These are phyloP conservation scores for Tilletia caries DNA, from an alignment of 1,284 basidiomycete species.

Conservation along the genomic window DNA sequence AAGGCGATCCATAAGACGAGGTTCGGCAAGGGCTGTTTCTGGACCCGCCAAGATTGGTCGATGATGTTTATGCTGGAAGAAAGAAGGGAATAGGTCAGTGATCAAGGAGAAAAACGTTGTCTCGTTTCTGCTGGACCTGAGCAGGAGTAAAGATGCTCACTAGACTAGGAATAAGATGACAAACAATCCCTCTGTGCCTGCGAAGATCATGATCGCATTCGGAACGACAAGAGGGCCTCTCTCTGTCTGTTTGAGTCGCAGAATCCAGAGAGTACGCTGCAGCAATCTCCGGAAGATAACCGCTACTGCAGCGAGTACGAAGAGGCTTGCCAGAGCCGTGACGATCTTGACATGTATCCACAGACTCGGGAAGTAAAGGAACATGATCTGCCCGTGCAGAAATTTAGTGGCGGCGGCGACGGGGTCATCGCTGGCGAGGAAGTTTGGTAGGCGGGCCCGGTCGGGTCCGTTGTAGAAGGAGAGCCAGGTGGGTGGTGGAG, in stretches of 20 bases:
- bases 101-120: no score
- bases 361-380: not conserved
- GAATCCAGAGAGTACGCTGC: not conserved
- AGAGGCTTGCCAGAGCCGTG: not conserved
- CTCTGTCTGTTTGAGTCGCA: not conserved
- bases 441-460: not conserved
- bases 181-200: not conserved
- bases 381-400: constrained; percentile 1
- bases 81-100: not conserved
- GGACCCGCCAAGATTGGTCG: not conserved
- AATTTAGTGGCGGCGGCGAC: not conserved
- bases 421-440: not conserved
- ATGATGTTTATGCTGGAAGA: not conserved
- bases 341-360: constrained; percentile 1
- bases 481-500: not conserved
- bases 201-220: constrained; percentile 11
- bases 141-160: not conserved
- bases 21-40: not conserved
- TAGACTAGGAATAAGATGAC: not conserved
- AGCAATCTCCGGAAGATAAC: not conserved
- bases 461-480: constrained; percentile 4
- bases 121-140: no score
- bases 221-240: constrained; percentile 1
- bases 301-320: not conserved
- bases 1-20: not conserved